Percentiles rank a stretch among this genome's conserved stretches.
These are phyloP conservation scores for Lactarius deliciosus DNA, from an alignment of 768 basidiomycete species.

Conservation along the genomic window DNA sequence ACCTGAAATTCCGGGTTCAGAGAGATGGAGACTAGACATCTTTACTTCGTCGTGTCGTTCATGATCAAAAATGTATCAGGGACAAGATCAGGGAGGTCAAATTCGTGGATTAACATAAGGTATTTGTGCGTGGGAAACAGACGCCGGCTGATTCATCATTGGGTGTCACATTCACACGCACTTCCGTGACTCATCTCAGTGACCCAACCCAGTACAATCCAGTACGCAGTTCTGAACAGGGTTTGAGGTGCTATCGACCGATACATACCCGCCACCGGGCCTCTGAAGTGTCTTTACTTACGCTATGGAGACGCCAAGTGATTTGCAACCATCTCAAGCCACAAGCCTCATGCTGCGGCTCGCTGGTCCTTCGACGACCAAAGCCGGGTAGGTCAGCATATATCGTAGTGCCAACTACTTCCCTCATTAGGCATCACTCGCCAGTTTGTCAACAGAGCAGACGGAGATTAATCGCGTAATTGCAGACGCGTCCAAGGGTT, in stretches of 20 bases:
- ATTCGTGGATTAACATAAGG: too few relatives aligned
- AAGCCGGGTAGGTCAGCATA: conserved; percentile 67
- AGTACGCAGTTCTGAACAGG: too few relatives aligned
- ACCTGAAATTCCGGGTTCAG: background rate
- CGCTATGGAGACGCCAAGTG: conserved; percentile 14
- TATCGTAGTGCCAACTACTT: background rate
- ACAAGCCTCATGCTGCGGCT: conserved; percentile 74
- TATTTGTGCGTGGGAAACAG: too few relatives aligned
- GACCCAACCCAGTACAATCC: too few relatives aligned
- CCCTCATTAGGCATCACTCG: conserved; percentile 6
- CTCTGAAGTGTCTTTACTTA: background rate
- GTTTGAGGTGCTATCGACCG: too few relatives aligned
- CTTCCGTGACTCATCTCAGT: too few relatives aligned
- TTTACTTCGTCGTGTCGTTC: background rate
- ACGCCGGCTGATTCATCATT: too few relatives aligned
- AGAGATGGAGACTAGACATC: background rate
- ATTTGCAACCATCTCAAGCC: conserved; percentile 51
- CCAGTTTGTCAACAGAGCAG: conserved; percentile 71
- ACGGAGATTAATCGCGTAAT: conserved; percentile 86
- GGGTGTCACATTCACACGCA: too few relatives aligned
- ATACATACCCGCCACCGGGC: too few relatives aligned
- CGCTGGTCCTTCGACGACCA: conserved; percentile 85
- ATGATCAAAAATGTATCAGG: background rate
- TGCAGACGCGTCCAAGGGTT: conserved; percentile 88
- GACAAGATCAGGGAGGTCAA: background rate